phyloP scores from a whole-genome alignment of 805 yeast species.

The Kazachstania kunashirensis region DNA sequence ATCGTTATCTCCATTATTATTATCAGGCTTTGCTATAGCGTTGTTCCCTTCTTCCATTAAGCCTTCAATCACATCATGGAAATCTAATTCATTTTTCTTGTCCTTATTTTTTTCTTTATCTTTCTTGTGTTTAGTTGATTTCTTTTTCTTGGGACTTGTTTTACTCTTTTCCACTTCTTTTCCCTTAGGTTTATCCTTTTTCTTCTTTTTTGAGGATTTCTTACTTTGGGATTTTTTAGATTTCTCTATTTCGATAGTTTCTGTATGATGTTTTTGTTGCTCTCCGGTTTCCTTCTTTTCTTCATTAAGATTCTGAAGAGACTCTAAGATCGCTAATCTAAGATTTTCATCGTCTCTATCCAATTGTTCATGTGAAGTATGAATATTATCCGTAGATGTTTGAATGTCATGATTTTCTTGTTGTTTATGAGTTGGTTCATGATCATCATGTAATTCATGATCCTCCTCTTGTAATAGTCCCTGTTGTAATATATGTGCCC shows the following conservation, averaged over 20 bases:
- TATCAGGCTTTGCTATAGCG: slow-evolving; percentile 1
- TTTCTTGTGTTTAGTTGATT: slow-evolving; percentile 5
- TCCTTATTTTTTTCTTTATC: slow-evolving; percentile 6
- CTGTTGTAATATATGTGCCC: slow-evolving; percentile 27
- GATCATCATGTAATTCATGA: slow-evolving; percentile 7
- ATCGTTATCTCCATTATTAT: slow-evolving; percentile 9
- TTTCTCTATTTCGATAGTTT: slow-evolving; percentile 2
- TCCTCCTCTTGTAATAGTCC: slow-evolving; percentile 15
- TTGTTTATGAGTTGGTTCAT: slow-evolving; percentile 1
- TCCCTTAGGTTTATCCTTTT: slow-evolving; percentile 13
- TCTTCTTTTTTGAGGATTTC: slow-evolving; percentile 15
- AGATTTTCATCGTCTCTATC: slow-evolving; percentile 30
- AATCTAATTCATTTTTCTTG: slow-evolving; percentile 13
- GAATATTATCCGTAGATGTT: neutral
- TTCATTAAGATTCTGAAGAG: slow-evolving; percentile 12
- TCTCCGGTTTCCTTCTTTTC: slow-evolving; percentile 9
- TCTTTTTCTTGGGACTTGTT: slow-evolving; percentile 5
- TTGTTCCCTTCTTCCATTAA: slow-evolving; percentile 21
- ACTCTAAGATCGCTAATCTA: slow-evolving; percentile 26
- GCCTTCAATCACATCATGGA: slow-evolving; percentile 26
- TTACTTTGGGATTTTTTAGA: slow-evolving; percentile 6
- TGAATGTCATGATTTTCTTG: slow-evolving; percentile 4
- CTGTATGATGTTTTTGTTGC: slow-evolving; percentile 5
- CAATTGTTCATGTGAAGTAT: slow-evolving; percentile 8
- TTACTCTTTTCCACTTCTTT: slow-evolving; percentile 11